Evolutionary conservation across 441 rosid genomes (phyloP).

Genomic region (Sinapis alba): DNA sequence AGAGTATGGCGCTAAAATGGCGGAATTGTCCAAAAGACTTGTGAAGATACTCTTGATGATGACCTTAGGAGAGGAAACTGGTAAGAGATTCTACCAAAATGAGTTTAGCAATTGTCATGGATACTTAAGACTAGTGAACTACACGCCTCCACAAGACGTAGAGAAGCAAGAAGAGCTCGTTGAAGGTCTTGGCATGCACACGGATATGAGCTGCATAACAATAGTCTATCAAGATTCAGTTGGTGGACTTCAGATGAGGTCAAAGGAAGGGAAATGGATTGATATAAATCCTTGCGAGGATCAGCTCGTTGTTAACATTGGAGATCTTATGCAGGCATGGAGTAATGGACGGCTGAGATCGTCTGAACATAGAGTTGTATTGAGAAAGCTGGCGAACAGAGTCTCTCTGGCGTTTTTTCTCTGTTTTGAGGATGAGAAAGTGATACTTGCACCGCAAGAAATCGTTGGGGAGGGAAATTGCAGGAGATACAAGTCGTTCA

Average conservation of each 20-base stretch:
- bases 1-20: conserved; percentile 63
- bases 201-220: conserved; percentile 85
- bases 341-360: conserved; percentile 71
- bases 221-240: conserved; percentile 67
- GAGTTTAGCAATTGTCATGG: conserved; percentile 65
- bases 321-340: conserved; percentile 86
- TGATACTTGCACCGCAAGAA: conserved; percentile 62
- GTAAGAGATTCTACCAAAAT: conserved; percentile 43
- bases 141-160: conserved; percentile 55
- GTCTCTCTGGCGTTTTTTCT: conserved; percentile 67
- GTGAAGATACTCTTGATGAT: conserved; percentile 45
- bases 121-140: conserved; percentile 65
- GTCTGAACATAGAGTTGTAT: conserved; percentile 70
- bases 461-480: conserved; percentile 50
- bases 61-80: conserved; percentile 50
- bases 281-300: conserved; percentile 57
- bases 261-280: conserved; percentile 66
- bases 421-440: conserved; percentile 71
- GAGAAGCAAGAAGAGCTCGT: conserved; percentile 51
- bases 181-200: conserved; percentile 82
- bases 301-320: conserved; percentile 62
- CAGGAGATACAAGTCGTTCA: conserved; percentile 55
- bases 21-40: conserved; percentile 55
- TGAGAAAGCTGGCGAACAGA: conserved; percentile 48
- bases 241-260: conserved; percentile 80